Evolutionary conservation across 2,329 filamentous ascomycete species (phyloP), one percentile per base, ranked within the genome.

Genomic region (Colletotrichum kahawae): DNA sequence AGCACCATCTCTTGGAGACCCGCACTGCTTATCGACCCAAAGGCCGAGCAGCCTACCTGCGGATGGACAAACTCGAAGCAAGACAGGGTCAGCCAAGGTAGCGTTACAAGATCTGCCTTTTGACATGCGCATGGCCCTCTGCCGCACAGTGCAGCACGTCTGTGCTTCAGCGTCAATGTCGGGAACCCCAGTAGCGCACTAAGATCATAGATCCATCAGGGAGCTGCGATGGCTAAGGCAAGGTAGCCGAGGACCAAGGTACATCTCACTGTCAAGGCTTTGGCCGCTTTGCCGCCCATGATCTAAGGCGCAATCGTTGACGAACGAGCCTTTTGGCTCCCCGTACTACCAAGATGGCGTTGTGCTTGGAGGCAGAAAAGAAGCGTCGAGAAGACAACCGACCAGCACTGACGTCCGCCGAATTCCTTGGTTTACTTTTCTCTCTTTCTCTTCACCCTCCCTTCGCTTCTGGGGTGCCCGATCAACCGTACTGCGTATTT

Each of bases 111-210:
- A 76, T 76, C 74, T 70, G 51, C 70, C 66, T 24, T 73, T 72
- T 75, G 73, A 75, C 73, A 75, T 74, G 65, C 74, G 74, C 74
- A 70, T 74, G 65, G 70, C 65, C 71, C 70, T 76, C 74, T 74
- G 62, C 73, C 70, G 73, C 74, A 76, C 74, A 76, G 74, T 74
- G 71, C 74, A 76, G 70, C 60, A 74, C 14, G 74, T 74, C 74
- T 76, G 70, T 76, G 74, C 74, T 62, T 56, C 56, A 66, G 69
- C 43, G n/a, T 67, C 63, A 63, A 62, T 18, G 57, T 72, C 24
- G 69, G 69, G 69, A 68, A 60, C 60, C 57, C 69, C 72, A 72
- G 62, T 69, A 75, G 72, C 63, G 64, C 70, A 62, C 57, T 36
- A 64, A 68, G 69, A 75, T 72, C 72, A 75, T 62, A 75, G 56